Evolutionary conservation across 176 grass and related monocot species (phyloP).

Genomic region (Musa troglodytarum): DNA sequence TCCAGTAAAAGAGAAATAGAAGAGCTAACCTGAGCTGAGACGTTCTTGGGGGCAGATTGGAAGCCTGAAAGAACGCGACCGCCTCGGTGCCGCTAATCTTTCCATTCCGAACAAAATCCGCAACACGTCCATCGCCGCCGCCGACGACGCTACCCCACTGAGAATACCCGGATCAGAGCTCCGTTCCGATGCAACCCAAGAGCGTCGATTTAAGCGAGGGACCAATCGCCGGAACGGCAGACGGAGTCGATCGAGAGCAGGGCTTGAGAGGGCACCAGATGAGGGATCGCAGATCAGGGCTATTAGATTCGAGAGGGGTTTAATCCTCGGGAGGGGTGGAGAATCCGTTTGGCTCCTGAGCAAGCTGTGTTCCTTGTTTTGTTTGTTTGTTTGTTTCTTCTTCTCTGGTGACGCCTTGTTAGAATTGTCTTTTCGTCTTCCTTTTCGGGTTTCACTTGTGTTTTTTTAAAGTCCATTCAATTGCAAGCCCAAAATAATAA

Average conservation of each 20-base stretch:
- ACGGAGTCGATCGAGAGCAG: neutral
- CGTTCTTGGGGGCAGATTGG: slow-evolving; percentile 61
- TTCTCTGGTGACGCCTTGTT: too few relatives aligned
- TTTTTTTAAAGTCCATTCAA: too few relatives aligned
- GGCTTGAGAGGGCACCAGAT: too few relatives aligned
- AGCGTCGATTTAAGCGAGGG: neutral
- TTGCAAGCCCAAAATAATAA: too few relatives aligned
- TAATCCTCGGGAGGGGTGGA: neutral
- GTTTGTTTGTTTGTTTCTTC: too few relatives aligned
- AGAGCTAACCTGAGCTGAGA: slow-evolving; percentile 68
- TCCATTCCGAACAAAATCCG: slow-evolving; percentile 88
- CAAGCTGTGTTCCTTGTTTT: neutral
- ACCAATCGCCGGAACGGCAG: neutral
- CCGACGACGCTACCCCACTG: neutral
- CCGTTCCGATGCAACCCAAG: neutral
- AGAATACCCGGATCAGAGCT: slow-evolving; percentile 18
- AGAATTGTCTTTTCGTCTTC: too few relatives aligned
- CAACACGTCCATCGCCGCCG: slow-evolving; percentile 68
- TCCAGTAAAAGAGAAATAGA: neutral
- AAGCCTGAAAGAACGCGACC: slow-evolving; percentile 80
- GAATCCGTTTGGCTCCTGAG: neutral
- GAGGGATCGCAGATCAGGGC: neutral
- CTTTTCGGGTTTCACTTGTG: too few relatives aligned
- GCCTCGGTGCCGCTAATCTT: slow-evolving; percentile 93
- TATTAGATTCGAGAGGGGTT: too few relatives aligned